Conservation (phyloP, 257 asterid species). For the Solanum tarapatanum region DNA sequence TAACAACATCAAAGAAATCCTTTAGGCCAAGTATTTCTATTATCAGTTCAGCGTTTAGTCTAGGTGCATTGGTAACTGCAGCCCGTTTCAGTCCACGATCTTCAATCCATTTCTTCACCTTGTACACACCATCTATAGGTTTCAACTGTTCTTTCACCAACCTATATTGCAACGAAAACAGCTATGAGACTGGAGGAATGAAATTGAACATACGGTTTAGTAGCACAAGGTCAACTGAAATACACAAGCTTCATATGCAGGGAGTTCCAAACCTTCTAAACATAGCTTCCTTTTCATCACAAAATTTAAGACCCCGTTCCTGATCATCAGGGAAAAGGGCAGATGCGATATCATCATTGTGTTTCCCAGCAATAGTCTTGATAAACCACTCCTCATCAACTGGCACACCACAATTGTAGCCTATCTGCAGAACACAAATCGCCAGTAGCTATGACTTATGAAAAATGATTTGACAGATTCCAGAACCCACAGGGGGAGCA, state of each 20-base stretch:
- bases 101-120: slow-evolving; percentile 72
- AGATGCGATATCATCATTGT: slow-evolving; percentile 63
- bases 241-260: not conserved
- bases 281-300: slow-evolving; percentile 77
- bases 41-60: slow-evolving; percentile 73
- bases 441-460: not conserved
- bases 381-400: slow-evolving; percentile 53
- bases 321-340: slow-evolving; percentile 77
- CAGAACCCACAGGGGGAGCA: not conserved
- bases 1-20: slow-evolving; percentile 58
- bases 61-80: slow-evolving; percentile 94
- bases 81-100: slow-evolving; percentile 82
- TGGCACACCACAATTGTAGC: slow-evolving; percentile 82
- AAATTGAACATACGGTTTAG: not conserved
- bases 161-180: slow-evolving; percentile 28
- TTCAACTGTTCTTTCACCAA: slow-evolving; percentile 61
- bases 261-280: slow-evolving; percentile 51
- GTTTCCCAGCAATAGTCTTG: slow-evolving; percentile 69
- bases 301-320: slow-evolving; percentile 57
- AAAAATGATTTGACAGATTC: not conserved
- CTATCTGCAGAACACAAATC: slow-evolving; percentile 38
- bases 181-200: not conserved
- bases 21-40: slow-evolving; percentile 74
- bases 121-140: slow-evolving; percentile 56
- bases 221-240: not conserved